phyloP scores from a whole-genome alignment of 768 basidiomycete species.

The Cyathus striatus region DNA sequence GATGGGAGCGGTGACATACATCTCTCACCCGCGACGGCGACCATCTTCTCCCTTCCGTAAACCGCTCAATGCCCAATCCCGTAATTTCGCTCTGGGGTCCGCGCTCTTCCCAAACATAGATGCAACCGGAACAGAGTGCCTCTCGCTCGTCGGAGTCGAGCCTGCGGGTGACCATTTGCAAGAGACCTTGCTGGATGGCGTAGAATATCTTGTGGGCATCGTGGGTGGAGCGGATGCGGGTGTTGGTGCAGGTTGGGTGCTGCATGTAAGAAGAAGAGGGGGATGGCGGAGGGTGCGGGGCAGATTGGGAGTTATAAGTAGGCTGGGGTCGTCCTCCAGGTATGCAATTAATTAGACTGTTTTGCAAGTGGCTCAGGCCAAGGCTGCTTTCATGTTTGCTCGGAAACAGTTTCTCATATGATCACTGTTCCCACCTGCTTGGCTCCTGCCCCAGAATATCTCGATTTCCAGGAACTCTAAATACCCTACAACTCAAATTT shows the following conservation, averaged over 20 bases:
- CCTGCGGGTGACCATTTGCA: constrained; percentile 72
- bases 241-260: constrained; percentile 64
- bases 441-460: constrained; percentile 19
- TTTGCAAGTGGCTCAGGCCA: no score
- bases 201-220: constrained; percentile 83
- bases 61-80: constrained; percentile 78
- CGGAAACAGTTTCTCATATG: no score
- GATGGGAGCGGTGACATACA: constrained; percentile 31
- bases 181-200: constrained; percentile 55
- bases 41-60: constrained; percentile 82
- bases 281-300: neutral
- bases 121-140: constrained; percentile 47
- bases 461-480: constrained; percentile 44
- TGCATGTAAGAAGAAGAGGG: constrained; percentile 40
- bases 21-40: constrained; percentile 81
- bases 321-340: constrained; percentile 7
- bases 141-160: constrained; percentile 74
- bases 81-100: constrained; percentile 70
- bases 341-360: constrained; percentile 15
- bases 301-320: constrained; percentile 10
- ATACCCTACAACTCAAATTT: constrained; percentile 48
- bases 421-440: constrained; percentile 9
- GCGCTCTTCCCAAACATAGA: constrained; percentile 74
- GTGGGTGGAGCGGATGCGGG: constrained; percentile 70
- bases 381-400: no score